These are phyloP conservation scores for Tephrocybe sp. DNA, from an alignment of 768 basidiomycete genomes.

Conservation along the genomic window DNA sequence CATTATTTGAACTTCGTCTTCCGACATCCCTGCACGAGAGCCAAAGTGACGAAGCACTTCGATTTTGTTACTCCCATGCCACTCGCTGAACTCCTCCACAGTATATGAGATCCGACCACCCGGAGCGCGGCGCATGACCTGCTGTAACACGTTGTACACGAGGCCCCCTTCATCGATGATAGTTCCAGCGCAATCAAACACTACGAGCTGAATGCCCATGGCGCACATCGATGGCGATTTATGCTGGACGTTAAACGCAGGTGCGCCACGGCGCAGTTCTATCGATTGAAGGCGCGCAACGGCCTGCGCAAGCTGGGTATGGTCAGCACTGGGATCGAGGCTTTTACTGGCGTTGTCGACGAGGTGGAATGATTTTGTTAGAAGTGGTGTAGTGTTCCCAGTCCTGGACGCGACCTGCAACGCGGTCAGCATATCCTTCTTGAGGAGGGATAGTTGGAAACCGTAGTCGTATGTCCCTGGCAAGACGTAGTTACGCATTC, in stretches of 20 bases:
- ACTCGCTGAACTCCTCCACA: slow-evolving; percentile 9
- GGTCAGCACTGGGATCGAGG: neutral
- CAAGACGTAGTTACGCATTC: slow-evolving; percentile 7
- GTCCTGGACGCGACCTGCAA: slow-evolving; percentile 9
- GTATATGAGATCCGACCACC: slow-evolving; percentile 7
- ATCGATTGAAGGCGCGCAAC: slow-evolving; percentile 5
- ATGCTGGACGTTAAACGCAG: neutral
- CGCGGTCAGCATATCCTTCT: slow-evolving; percentile 14
- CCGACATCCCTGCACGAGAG: slow-evolving; percentile 8
- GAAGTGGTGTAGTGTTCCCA: slow-evolving; percentile 7
- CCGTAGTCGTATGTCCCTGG: slow-evolving; percentile 12
- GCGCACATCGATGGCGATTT: slow-evolving; percentile 9
- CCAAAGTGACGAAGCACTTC: slow-evolving; percentile 12
- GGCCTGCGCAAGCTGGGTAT: slow-evolving; percentile 5
- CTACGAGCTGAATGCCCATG: slow-evolving; percentile 11
- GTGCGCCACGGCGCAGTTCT: neutral
- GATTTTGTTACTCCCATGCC: slow-evolving; percentile 14
- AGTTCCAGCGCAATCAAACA: slow-evolving; percentile 16
- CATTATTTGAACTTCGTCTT: slow-evolving; percentile 10
- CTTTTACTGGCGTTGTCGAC: slow-evolving; percentile 5
- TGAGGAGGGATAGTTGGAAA: slow-evolving; percentile 12
- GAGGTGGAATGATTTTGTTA: slow-evolving; percentile 8
- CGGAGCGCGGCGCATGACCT: slow-evolving; percentile 12
- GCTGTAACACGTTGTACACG: slow-evolving; percentile 10
- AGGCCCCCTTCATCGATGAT: slow-evolving; percentile 13